Evolutionary conservation across 805 yeast genomes (phyloP).

Genomic region (Wickerhamomyces tratensis): DNA sequence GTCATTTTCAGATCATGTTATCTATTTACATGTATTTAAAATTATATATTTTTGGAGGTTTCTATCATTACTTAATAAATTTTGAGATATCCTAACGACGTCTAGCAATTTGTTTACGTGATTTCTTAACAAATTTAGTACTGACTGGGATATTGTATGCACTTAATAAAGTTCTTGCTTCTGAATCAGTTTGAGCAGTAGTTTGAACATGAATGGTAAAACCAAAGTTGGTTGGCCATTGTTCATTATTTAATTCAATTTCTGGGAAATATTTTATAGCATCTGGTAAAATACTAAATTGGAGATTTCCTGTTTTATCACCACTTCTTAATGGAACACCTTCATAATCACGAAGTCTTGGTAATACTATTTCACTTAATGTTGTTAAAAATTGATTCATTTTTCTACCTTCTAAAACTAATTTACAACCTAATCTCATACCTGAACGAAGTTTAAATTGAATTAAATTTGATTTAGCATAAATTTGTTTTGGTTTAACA

Average conservation of each 20-base stretch:
- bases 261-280: slow-evolving; percentile 86
- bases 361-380: slow-evolving; percentile 84
- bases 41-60: too few species aligned
- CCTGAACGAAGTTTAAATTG: slow-evolving; percentile 85
- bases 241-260: slow-evolving; percentile 79
- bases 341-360: slow-evolving; percentile 79
- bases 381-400: slow-evolving; percentile 83
- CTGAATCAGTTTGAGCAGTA: slow-evolving; percentile 80
- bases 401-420: slow-evolving; percentile 64
- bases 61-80: too few species aligned
- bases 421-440: slow-evolving; percentile 85
- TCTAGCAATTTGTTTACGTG: too few species aligned
- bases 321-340: slow-evolving; percentile 76
- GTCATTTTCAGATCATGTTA: too few species aligned
- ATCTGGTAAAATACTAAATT: slow-evolving; percentile 73
- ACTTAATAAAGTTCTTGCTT: slow-evolving; percentile 78
- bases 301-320: slow-evolving; percentile 75
- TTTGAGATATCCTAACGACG: too few species aligned
- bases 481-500: slow-evolving; percentile 63
- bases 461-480: slow-evolving; percentile 70
- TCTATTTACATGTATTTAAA: too few species aligned
- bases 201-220: slow-evolving; percentile 81
- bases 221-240: slow-evolving; percentile 83
- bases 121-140: too few species aligned
- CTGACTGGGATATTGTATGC: slow-evolving; percentile 64